A percentile compares a stretch with the other conserved stretches of the same genome.
Conservation (phyloP, 148 eudicot species). For the Nepenthes gracilis region DNA sequence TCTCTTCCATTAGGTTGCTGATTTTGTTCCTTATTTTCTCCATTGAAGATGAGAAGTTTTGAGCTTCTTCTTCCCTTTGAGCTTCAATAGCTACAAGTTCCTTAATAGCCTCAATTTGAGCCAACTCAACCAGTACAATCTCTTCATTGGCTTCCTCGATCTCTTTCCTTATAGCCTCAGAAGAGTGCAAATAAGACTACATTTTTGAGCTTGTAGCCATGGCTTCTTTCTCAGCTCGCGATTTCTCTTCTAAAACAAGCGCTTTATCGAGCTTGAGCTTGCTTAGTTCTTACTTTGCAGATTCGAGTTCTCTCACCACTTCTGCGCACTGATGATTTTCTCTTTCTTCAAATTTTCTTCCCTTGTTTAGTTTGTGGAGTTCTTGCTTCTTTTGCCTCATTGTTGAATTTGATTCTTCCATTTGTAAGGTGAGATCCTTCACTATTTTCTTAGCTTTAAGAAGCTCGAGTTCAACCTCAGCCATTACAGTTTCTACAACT, state of each 20-base stretch:
- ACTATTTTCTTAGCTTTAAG: constrained; percentile 41
- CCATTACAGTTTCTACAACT: constrained; percentile 28
- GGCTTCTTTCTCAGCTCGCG: constrained; percentile 42
- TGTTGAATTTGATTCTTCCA: constrained; percentile 40
- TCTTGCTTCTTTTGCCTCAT: constrained; percentile 18
- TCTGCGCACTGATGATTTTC: constrained; percentile 23
- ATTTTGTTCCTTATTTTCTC: constrained; percentile 38
- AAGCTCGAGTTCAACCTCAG: constrained; percentile 50
- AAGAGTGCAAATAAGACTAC: constrained; percentile 14
- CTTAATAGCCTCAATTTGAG: constrained; percentile 68
- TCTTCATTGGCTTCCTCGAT: constrained; percentile 73
- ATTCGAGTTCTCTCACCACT: constrained; percentile 42
- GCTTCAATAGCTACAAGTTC: constrained; percentile 56
- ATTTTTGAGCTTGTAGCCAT: constrained; percentile 28
- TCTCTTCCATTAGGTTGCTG: constrained; percentile 26
- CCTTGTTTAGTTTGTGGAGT: constrained; percentile 19
- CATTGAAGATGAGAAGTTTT: constrained; percentile 20
- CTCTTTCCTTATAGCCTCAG: constrained; percentile 38
- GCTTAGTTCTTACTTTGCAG: constrained; percentile 46
- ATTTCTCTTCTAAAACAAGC: constrained; percentile 37
- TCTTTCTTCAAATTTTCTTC: not conserved
- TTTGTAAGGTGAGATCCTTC: constrained; percentile 32
- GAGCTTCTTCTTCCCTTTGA: constrained; percentile 35
- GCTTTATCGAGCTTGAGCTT: constrained; percentile 62
- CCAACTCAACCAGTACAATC: constrained; percentile 74